Evolutionary conservation across 1,284 basidiomycete genomes (phyloP), one percentile per base, ranked within the genome.

Genomic region (Malassezia japonica): DNA sequence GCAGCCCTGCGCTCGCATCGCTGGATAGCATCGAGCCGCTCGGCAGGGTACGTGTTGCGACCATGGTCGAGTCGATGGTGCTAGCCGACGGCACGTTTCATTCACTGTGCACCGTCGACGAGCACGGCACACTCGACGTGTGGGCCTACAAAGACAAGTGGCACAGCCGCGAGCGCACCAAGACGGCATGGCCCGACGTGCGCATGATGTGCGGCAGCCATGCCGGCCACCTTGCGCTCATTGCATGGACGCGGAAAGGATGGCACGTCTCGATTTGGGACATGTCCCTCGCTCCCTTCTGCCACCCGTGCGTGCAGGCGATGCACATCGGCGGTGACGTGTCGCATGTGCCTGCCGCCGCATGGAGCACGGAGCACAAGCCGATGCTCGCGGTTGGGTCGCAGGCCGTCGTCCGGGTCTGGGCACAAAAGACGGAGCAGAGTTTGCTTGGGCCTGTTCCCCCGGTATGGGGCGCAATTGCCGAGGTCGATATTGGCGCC

Each of bases 381-480:
- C 23, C 6, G 3, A 9, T 42, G 27, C 40, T 42, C 8, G 40
- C 40, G 6, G 24, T 42, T 9, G 40, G 27, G 6, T 8, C 7
- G 1, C 27, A 24, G 10, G 23, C 27, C 4, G 3, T n/a, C 6
- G 23, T 42, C 6, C 40, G 15, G 3, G 9, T 42, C 8, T 40
- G 38, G 21, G 38, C 38, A 1, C 38, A 21, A 2, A 16, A 7
- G 1, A 40, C 20, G 15, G 23, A 4, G 8, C 1, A 6, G 23
- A 7, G 8, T 12, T 21, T 21, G 12, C 16, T 28, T 8, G 38
- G 38, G 6, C 7, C 16, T 13, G 16, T 16, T 1, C 15, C 23
- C 2, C 16, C 38, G 6, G 15, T 10, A 8, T 53, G 50, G 50
- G 27, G 25, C 24, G 23, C 33, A 8, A 36, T 53, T 2, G 45